phyloP scores from a whole-genome alignment of 2,329 filamentous ascomycete species.

The Endoconidiophora polonica region DNA sequence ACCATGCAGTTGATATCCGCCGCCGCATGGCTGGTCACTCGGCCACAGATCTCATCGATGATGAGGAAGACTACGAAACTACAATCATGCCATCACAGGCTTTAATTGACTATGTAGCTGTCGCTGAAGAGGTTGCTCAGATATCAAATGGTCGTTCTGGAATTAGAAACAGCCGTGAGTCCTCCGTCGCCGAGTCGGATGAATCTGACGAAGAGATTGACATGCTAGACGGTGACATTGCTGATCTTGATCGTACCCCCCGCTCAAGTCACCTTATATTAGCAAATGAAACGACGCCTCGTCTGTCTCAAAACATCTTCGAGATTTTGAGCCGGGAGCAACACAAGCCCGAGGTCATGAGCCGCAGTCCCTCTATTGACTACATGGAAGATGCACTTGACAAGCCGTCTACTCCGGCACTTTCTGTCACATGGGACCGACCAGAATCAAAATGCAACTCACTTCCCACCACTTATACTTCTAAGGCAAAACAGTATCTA shows the following conservation, averaged over 20 bases:
- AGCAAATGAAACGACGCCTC: constrained; percentile 4
- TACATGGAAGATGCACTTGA: constrained; percentile 11
- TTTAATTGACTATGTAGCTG: constrained; percentile 9
- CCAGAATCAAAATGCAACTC: not conserved
- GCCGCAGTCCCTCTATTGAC: constrained; percentile 10
- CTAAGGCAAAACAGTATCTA: not conserved
- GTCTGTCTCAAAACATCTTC: not conserved
- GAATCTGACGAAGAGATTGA: constrained; percentile 9
- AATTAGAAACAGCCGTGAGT: not conserved
- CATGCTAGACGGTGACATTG: not conserved
- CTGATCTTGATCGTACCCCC: not conserved
- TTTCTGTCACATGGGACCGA: constrained; percentile 8
- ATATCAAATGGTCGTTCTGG: not conserved
- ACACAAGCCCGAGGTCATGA: not conserved
- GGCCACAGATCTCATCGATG: constrained; percentile 5
- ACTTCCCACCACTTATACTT: not conserved
- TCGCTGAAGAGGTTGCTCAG: constrained; percentile 3
- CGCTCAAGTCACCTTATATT: not conserved
- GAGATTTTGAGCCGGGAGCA: not conserved
- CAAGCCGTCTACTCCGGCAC: constrained; percentile 10
- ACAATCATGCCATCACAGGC: constrained; percentile 3
- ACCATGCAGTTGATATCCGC: constrained; percentile 2
- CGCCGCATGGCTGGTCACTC: constrained; percentile 5
- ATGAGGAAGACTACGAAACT: constrained; percentile 10
- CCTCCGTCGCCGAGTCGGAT: constrained; percentile 5